Evolutionary conservation across 352 stramenopile genomes (phyloP), one percentile per base, ranked within the genome.

Genomic region (Phytophthora podocarpi): DNA sequence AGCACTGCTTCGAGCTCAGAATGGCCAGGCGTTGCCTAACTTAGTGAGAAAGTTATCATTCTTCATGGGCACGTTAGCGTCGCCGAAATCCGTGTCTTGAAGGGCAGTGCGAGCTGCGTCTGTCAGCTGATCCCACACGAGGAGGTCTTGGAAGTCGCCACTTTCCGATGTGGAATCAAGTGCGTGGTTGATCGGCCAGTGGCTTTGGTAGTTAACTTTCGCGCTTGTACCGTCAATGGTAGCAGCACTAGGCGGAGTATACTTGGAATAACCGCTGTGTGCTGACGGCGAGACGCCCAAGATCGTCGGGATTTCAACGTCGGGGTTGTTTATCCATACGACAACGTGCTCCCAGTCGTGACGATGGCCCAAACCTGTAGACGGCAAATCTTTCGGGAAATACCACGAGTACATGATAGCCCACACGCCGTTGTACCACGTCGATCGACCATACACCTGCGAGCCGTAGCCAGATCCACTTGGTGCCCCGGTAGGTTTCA

Each of bases 361-460:
- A 30, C 61, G 61, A n/a, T 70, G 45, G 13, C 61, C 46, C 6
- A 45, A 11, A 12, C 34, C 30, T 0, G 23, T 18, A 3, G 43
- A 46, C 4, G 23, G n/a, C 0, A n/a, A 32, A 4, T 53, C 53
- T 37, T 59, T 70, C 5, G 61, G 61, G 18, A 65, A 59, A 20
- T 70, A 70, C 45, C 37, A 70, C 10, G 53, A 34, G 39, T 68
- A 64, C 39, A 64, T 54, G 27, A 70, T 65, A 20, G 39, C 53
- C 46, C 37, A 60, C 1, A 51, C 26, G 4, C 32, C 32, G 1
- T 34, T 12, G 24, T 30, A 26, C 53, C 39, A 51, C 0, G 27
- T 39, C 5, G 61, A 42, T 18, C 61, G 54, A 0, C 43, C 53
- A 39, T 69, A 69, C 12, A 70, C 34, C 10, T 70, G 61, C 2